Evolutionary conservation across 1,139 yeast species (phyloP), one percentile per base, ranked within the genome.

Genomic region (Meyerozyma sp.): DNA sequence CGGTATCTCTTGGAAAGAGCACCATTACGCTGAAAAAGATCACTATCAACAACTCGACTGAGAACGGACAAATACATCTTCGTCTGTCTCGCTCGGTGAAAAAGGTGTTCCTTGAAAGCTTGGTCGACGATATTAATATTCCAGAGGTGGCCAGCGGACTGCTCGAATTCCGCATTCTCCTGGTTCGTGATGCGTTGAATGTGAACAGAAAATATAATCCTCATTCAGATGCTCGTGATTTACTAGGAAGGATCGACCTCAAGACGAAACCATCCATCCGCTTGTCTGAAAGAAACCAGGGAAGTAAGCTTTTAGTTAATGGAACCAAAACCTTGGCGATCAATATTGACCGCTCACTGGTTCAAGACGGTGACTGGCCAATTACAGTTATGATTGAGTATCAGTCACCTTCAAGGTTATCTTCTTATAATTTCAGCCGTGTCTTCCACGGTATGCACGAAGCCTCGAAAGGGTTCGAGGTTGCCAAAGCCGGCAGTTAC

Each of bases 111-210:
- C 5, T 48, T 66, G 25, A 44, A 53, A 25, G 51, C 70, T 7
- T 54, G 57, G 21, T 47, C 49, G 14, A 44, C 68, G 48, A 53
- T 1, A 42, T 61, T 8, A 48, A 67, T 8, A 28, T 44, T 7
- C 40, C 51, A 3, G 51, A 49, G 1, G 67, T 69, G 11, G 65
- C 70, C 18, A 66, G 79, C 6, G 95, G 95, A 11, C 67, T 66
- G 18, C 74, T 87, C 59, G 73, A 78, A 32, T 89, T 86, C 56
- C 79, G 79, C 41, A 72, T 91, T 37, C 77, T 80, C 38, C 80
- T 79, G 48, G 75, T 90, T 6, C 73, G 74, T 8, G 97, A 91
- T 62, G 85, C 84, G 1, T 69, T 88, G 48, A 96, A 96, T 0
- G 87, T 87, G 54, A 52, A 65, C 2, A 77, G 81, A 44, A 73